phyloP scores from a whole-genome alignment of 2,329 filamentous ascomycete species.

The Fusarium phyllophilum region DNA sequence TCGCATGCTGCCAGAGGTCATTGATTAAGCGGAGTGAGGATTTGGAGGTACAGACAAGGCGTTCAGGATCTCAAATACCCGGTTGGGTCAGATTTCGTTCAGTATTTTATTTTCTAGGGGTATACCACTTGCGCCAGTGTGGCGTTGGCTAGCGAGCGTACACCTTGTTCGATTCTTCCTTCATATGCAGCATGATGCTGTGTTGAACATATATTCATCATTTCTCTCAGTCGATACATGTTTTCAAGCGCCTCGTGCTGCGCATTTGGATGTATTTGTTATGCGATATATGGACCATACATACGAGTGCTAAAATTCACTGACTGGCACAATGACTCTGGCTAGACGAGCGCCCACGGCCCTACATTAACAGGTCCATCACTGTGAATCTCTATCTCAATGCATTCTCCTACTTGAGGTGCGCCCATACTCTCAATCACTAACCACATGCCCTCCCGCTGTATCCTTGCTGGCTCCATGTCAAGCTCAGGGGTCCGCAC shows the following conservation, averaged over 20 bases:
- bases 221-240: neutral
- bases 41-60: slow-evolving; percentile 29
- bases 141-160: slow-evolving; percentile 24
- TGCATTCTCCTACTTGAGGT: slow-evolving; percentile 51
- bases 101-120: slow-evolving; percentile 6
- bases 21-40: slow-evolving; percentile 3
- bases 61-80: slow-evolving; percentile 43
- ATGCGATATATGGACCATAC: neutral
- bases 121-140: slow-evolving; percentile 24
- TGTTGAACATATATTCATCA: neutral
- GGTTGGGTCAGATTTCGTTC: slow-evolving; percentile 32
- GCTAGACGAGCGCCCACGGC: slow-evolving; percentile 53
- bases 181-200: slow-evolving; percentile 6
- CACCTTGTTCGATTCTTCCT: slow-evolving; percentile 13
- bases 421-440: slow-evolving; percentile 83
- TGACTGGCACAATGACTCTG: neutral
- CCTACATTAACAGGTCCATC: slow-evolving; percentile 58
- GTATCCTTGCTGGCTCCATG: slow-evolving; percentile 70
- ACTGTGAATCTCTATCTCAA: slow-evolving; percentile 64
- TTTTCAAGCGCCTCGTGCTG: neutral
- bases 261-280: neutral
- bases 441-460: slow-evolving; percentile 74
- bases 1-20: neutral
- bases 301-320: neutral
- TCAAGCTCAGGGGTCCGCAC: slow-evolving; percentile 80